Conservation (phyloP, 2,329 filamentous ascomycete genomes). For the Myriosclerotinia duriaeana region DNA sequence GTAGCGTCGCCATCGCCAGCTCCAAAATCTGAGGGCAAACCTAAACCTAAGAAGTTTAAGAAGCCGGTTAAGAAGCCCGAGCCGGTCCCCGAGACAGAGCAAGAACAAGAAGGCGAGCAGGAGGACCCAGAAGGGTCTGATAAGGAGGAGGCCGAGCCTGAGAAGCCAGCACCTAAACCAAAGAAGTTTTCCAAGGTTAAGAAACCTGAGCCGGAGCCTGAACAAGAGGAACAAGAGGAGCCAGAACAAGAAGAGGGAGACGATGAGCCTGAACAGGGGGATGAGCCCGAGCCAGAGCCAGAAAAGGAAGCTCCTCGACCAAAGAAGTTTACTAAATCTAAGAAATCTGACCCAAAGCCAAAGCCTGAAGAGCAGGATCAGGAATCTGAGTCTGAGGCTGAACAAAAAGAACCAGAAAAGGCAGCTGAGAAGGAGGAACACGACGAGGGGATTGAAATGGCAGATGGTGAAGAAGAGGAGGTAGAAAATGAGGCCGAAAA, state of each 20-base stretch:
- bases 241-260: conserved; percentile 29
- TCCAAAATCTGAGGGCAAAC: not conserved
- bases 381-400: conserved; percentile 8
- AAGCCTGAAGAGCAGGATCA: not conserved
- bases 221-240: not conserved
- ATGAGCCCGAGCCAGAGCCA: conserved; percentile 55
- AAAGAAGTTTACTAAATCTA: conserved; percentile 8
- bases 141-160: conserved; percentile 55
- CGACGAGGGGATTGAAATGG: conserved; percentile 20
- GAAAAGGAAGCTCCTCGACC: conserved; percentile 1
- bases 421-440: conserved; percentile 13
- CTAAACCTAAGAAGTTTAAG: conserved; percentile 20
- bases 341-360: not conserved
- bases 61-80: conserved; percentile 50
- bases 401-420: conserved; percentile 4
- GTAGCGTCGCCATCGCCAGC: conserved; percentile 20
- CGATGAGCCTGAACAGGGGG: conserved; percentile 39
- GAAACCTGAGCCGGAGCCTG: conserved; percentile 1
- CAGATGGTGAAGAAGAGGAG: conserved; percentile 15
- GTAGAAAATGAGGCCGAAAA: conserved; percentile 12
- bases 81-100: conserved; percentile 41
- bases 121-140: conserved; percentile 47
- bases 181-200: conserved; percentile 14
- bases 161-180: not conserved
- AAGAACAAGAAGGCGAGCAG: conserved; percentile 41